A percentile compares a stretch with the other conserved stretches of the same genome.
Evolutionary conservation across 2,329 filamentous ascomycete genomes (phyloP).

Genomic region (Cephalotrichum gorgonifer): DNA sequence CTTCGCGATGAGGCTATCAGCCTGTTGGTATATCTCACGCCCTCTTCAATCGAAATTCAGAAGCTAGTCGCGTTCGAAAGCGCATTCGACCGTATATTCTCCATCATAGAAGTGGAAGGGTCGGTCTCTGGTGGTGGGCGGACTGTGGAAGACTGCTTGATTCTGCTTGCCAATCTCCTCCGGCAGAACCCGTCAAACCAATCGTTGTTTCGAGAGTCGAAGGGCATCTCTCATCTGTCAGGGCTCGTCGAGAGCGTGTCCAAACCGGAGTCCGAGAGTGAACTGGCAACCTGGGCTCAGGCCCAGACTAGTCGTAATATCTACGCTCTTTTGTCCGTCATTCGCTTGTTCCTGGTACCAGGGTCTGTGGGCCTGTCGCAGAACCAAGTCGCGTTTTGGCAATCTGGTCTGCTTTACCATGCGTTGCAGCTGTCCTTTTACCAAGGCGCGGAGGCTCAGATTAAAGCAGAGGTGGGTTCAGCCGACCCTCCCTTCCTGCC

Average conservation of each 20-base stretch:
- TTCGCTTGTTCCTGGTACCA: conserved; percentile 73
- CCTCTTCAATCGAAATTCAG: conserved; percentile 77
- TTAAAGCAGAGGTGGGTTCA: conserved; percentile 65
- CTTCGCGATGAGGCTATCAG: conserved; percentile 79
- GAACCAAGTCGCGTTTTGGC: conserved; percentile 81
- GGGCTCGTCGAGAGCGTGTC: conserved; percentile 53
- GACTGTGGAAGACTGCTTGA: conserved; percentile 85
- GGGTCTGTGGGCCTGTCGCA: conserved; percentile 72
- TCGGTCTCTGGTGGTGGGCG: conserved; percentile 73
- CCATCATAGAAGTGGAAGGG: conserved; percentile 72
- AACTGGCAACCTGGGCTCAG: conserved; percentile 64
- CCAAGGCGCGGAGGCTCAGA: conserved; percentile 58
- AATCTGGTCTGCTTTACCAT: conserved; percentile 68
- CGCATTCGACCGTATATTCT: conserved; percentile 80
- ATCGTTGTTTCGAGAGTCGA: conserved; percentile 84
- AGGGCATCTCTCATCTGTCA: conserved; percentile 63
- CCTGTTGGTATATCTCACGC: conserved; percentile 82
- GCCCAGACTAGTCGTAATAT: conserved; percentile 79
- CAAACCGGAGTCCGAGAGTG: conserved; percentile 35
- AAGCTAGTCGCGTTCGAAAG: conserved; percentile 94
- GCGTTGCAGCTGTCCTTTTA: conserved; percentile 78
- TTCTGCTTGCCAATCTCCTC: conserved; percentile 80
- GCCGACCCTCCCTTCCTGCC: background rate
- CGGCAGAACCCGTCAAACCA: conserved; percentile 86
- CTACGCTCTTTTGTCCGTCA: conserved; percentile 78